Evolutionary conservation across 164 flowering plant genomes (phyloP).

Genomic region (Umbilicus rupestris): DNA sequence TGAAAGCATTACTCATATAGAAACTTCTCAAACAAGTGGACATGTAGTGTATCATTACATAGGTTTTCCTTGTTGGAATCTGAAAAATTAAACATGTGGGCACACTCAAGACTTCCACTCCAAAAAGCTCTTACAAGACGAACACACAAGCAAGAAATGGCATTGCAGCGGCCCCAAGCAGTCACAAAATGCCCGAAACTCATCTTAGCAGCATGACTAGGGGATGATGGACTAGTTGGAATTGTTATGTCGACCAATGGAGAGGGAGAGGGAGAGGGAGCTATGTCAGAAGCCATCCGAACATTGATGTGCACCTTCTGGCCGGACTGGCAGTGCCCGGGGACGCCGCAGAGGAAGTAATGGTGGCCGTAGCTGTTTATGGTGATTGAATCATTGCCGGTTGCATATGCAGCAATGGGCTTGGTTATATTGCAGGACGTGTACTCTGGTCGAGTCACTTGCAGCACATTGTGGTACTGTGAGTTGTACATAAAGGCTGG

Average conservation of each 20-base stretch:
- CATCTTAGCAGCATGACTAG: constrained; percentile 1
- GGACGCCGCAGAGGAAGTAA: constrained; percentile 56
- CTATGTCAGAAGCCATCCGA: constrained; percentile 10
- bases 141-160: neutral
- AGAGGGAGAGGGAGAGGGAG: constrained; percentile 16
- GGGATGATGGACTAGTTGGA: constrained; percentile 11
- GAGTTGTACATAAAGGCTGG: constrained; percentile 52
- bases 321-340: constrained; percentile 63
- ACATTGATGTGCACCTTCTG: constrained; percentile 58
- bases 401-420: constrained; percentile 27
- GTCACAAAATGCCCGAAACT: neutral
- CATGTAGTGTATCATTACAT: too few species aligned
- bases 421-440: constrained; percentile 40
- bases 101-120: neutral
- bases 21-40: too few species aligned
- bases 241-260: constrained; percentile 6
- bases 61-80: too few species aligned
- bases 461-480: constrained; percentile 52
- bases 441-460: constrained; percentile 42
- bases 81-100: neutral
- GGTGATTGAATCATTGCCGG: constrained; percentile 47
- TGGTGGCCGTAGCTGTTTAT: constrained; percentile 37
- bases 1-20: too few species aligned
- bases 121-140: neutral
- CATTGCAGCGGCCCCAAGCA: neutral